phyloP scores from a whole-genome alignment of 345 rosid genomes.

The Eucalyptus cloeziana region DNA sequence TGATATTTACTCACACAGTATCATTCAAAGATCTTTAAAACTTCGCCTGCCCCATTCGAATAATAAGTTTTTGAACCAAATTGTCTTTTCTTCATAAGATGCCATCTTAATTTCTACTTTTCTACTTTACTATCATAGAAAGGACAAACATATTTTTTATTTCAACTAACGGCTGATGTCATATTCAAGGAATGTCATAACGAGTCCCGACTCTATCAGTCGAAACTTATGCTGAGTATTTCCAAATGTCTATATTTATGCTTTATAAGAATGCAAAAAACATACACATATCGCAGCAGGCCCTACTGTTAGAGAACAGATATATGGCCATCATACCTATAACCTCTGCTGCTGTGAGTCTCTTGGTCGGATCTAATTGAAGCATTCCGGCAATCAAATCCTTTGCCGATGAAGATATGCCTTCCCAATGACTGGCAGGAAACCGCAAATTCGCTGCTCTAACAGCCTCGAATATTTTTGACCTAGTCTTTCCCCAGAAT shows the following conservation, averaged over 20 bases:
- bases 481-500: conserved; percentile 73
- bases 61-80: background rate
- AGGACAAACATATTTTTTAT: background rate
- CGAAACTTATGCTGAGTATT: background rate
- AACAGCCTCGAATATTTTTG: conserved; percentile 76
- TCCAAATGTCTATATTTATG: background rate
- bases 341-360: conserved; percentile 55
- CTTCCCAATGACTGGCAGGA: conserved; percentile 58
- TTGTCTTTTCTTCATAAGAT: background rate
- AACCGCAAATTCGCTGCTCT: conserved; percentile 67
- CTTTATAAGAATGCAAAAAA: background rate
- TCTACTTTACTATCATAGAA: background rate
- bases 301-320: background rate
- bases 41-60: background rate
- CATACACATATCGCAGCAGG: background rate
- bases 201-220: background rate
- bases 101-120: background rate
- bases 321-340: conserved; percentile 26
- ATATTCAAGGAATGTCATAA: background rate
- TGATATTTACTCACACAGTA: background rate
- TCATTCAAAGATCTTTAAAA: background rate
- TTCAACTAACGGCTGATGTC: background rate
- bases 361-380: conserved; percentile 52
- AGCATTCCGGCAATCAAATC: conserved; percentile 69
- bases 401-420: conserved; percentile 46